Percentiles rank a stretch among this genome's conserved stretches.
Evolutionary conservation across 305 asterid species (phyloP).

Genomic region (Fraxinus latifolia): DNA sequence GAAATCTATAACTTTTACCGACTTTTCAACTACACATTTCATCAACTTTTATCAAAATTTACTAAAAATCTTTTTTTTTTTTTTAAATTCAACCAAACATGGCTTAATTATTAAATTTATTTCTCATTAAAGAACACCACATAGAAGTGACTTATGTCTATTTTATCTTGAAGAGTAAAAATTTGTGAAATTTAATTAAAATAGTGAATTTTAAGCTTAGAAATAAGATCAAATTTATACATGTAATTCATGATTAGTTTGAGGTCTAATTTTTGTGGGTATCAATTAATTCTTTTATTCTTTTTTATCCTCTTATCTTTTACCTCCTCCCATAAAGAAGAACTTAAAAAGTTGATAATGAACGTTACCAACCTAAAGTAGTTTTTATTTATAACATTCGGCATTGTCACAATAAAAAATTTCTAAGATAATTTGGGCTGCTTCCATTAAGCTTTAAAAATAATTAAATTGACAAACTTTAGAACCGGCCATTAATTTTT

Average conservation of each 20-base stretch:
- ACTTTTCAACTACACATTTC: no score
- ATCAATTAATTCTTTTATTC: neutral
- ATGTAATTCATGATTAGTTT: neutral
- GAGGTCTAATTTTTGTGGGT: neutral
- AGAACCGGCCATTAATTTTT: neutral
- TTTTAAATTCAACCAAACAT: neutral
- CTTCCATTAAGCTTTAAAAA: neutral
- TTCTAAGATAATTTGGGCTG: neutral
- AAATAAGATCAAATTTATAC: neutral
- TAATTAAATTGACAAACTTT: neutral
- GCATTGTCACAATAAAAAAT: neutral
- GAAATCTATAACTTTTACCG: no score
- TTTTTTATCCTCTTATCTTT: neutral
- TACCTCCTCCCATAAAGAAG: neutral
- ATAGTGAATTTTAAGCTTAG: neutral
- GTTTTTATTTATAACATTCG: neutral
- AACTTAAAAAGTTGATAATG: neutral
- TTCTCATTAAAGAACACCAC: neutral
- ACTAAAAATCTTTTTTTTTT: no score
- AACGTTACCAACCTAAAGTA: neutral
- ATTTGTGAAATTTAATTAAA: neutral
- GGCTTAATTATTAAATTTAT: no score
- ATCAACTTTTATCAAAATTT: no score
- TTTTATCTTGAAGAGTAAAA: no score
- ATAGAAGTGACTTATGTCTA: neutral